Conservation (phyloP, 2,329 filamentous ascomycete species). For the Myrmaecium sp. region DNA sequence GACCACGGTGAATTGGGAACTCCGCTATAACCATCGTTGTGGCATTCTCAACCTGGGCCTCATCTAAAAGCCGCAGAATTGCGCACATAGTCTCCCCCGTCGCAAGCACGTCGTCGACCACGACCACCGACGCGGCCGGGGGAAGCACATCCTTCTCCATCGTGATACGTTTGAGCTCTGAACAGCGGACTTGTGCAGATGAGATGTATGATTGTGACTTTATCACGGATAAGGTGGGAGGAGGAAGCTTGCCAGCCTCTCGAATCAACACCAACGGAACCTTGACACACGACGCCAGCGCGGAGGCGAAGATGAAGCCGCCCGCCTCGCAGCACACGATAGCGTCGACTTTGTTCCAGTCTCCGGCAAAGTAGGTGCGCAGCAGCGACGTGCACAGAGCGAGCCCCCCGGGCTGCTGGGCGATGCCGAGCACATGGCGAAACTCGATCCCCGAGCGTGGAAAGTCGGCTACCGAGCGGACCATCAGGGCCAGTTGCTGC, state of each 20-base stretch:
- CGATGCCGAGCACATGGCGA: conserved; percentile 40
- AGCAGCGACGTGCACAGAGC: conserved; percentile 35
- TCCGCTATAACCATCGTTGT: conserved; percentile 39
- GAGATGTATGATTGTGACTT: conserved; percentile 39
- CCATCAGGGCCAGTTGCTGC: conserved; percentile 32
- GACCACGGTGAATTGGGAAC: conserved; percentile 38
- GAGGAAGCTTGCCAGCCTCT: conserved; percentile 40
- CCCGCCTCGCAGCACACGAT: conserved; percentile 41
- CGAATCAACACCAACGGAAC: conserved; percentile 35
- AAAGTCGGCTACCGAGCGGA: conserved; percentile 31
- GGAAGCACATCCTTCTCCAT: conserved; percentile 29
- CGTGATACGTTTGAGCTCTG: conserved; percentile 27
- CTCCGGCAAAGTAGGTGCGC: conserved; percentile 25
- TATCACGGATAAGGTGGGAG: conserved; percentile 32
- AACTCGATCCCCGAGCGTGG: conserved; percentile 36
- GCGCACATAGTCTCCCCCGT: conserved; percentile 38
- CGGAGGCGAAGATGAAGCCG: conserved; percentile 38
- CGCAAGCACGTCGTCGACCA: conserved; percentile 44
- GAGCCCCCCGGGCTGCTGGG: conserved; percentile 34
- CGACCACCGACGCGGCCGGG: conserved; percentile 28
- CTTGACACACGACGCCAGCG: conserved; percentile 26
- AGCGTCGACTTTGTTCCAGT: conserved; percentile 30
- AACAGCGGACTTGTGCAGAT: conserved; percentile 14
- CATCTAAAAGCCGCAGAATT: conserved; percentile 30
- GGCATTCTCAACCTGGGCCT: conserved; percentile 30